These are phyloP conservation scores for Citrus sp. DNA, from an alignment of 345 rosid species.

Conservation along the genomic window DNA sequence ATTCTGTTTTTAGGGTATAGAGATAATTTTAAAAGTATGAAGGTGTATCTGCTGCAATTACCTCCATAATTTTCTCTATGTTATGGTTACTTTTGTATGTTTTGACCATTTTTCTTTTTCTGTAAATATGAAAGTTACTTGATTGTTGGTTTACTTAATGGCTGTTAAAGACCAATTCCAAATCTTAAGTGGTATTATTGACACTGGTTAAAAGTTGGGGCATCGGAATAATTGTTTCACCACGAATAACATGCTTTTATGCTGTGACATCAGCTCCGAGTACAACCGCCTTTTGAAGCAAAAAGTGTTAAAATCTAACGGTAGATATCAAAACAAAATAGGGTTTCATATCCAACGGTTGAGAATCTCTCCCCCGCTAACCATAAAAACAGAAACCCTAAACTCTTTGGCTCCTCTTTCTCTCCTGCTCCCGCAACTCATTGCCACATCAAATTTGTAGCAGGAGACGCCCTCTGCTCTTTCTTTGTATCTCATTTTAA, in stretches of 20 bases:
- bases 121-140: too few relatives aligned
- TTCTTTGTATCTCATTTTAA: too few relatives aligned
- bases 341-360: slow-evolving; percentile 36
- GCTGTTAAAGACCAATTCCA: not conserved
- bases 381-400: slow-evolving; percentile 38
- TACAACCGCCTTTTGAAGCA: not conserved
- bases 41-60: too few relatives aligned
- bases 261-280: too few relatives aligned
- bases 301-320: slow-evolving; percentile 25
- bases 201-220: not conserved
- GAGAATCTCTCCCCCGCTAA: not conserved
- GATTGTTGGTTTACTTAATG: not conserved
- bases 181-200: not conserved
- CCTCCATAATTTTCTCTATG: too few relatives aligned
- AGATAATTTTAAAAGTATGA: too few relatives aligned
- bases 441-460: slow-evolving; percentile 14
- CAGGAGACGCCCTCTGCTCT: slow-evolving; percentile 25
- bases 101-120: too few relatives aligned
- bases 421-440: slow-evolving; percentile 39
- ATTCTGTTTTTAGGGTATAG: too few relatives aligned
- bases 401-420: not conserved
- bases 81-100: too few relatives aligned
- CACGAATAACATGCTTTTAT: not conserved
- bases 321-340: not conserved
- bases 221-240: too few relatives aligned